Percentiles rank a stretch among this genome's conserved stretches.
phyloP scores from a whole-genome alignment of 2,329 filamentous ascomycete genomes.

The Diaporthe vexans region DNA sequence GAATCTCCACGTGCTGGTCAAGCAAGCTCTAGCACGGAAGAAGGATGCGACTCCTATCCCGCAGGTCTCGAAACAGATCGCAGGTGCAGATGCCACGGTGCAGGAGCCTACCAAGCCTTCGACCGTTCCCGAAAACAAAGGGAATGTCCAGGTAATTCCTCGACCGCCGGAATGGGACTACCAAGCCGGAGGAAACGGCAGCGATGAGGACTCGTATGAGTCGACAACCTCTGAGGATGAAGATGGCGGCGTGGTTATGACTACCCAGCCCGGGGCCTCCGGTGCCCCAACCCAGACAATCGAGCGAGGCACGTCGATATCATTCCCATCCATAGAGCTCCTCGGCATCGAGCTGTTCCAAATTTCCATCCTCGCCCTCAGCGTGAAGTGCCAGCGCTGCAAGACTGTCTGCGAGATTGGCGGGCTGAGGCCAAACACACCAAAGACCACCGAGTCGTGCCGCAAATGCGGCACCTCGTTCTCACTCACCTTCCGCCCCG shows the following conservation, averaged over 20 bases:
- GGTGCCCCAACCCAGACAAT: conserved; percentile 53
- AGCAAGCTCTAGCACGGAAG: conserved; percentile 57
- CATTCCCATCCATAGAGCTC: conserved; percentile 83
- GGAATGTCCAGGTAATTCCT: conserved; percentile 79
- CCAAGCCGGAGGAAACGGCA: conserved; percentile 61
- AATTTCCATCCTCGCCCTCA: conserved; percentile 75
- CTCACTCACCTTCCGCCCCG: conserved; percentile 70
- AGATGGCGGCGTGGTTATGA: conserved; percentile 58
- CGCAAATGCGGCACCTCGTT: conserved; percentile 70
- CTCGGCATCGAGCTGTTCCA: conserved; percentile 83
- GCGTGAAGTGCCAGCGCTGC: conserved; percentile 84
- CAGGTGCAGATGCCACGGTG: conserved; percentile 44
- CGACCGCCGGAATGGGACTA: conserved; percentile 82
- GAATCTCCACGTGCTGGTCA: conserved; percentile 78
- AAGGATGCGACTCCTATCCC: conserved; percentile 41
- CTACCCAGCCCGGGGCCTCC: conserved; percentile 44
- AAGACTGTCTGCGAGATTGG: conserved; percentile 80
- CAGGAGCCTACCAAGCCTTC: conserved; percentile 46
- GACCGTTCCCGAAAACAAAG: conserved; percentile 60
- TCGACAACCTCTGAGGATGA: conserved; percentile 56
- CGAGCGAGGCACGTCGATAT: conserved; percentile 82
- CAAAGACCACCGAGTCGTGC: conserved; percentile 66
- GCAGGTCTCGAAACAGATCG: conserved; percentile 40
- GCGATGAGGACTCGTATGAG: conserved; percentile 61
- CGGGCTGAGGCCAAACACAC: conserved; percentile 69